Evolutionary conservation across 768 basidiomycete genomes (phyloP).

Genomic region (Mycena crocata): DNA sequence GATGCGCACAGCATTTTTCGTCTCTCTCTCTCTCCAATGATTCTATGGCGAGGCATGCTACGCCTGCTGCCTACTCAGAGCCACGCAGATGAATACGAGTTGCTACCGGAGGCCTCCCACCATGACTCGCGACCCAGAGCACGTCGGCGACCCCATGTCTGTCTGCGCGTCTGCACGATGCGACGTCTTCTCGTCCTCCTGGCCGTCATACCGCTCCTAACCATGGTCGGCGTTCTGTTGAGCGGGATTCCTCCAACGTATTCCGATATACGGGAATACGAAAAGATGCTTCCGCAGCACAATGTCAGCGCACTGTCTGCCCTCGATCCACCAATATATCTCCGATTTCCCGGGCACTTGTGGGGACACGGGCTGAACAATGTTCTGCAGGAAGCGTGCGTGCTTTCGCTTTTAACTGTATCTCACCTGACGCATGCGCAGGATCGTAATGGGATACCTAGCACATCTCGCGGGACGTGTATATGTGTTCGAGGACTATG

Average conservation of each 20-base stretch:
- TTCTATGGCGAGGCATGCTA: constrained; percentile 20
- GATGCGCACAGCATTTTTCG: neutral
- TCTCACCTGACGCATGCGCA: constrained; percentile 29
- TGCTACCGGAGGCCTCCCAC: constrained; percentile 28
- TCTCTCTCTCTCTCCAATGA: constrained; percentile 22
- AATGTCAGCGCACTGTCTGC: constrained; percentile 34
- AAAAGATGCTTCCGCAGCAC: constrained; percentile 54
- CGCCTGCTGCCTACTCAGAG: constrained; percentile 10
- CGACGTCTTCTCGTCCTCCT: constrained; percentile 43
- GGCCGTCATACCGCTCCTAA: constrained; percentile 32
- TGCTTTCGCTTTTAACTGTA: constrained; percentile 27
- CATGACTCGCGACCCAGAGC: constrained; percentile 25
- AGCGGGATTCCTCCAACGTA: constrained; percentile 56
- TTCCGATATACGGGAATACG: constrained; percentile 47
- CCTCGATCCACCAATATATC: constrained; percentile 45
- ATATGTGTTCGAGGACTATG: constrained; percentile 73
- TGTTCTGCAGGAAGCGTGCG: constrained; percentile 70
- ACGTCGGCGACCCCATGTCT: constrained; percentile 20
- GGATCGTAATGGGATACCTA: constrained; percentile 63
- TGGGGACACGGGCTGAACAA: constrained; percentile 76
- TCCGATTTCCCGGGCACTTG: constrained; percentile 65
- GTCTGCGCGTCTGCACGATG: constrained; percentile 38
- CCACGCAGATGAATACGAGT: constrained; percentile 28
- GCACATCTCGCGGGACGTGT: constrained; percentile 62
- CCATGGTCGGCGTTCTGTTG: constrained; percentile 45